Base-by-base conservation (phyloP, 2,329 filamentous ascomycete species). In the Sporothrix mexicana region DNA sequence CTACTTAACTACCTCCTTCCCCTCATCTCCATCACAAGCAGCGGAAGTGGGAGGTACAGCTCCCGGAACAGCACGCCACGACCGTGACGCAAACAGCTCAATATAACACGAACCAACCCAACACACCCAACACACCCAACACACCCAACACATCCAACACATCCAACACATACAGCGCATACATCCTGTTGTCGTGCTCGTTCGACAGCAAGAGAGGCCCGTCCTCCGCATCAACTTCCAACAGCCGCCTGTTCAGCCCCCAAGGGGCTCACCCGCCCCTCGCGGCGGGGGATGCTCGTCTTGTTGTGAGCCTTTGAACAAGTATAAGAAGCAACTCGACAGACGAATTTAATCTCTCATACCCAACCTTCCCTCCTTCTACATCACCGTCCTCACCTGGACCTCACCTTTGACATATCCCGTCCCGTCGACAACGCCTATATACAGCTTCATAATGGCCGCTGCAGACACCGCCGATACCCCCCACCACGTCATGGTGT, bases 231-330 rank as follows among this genome's bases (percentile, higher is more conserved):
- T 41, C 15, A 55, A 53, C 66, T 6, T 17, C 66, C 66, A 69
- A 69, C 66, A 69, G 66, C 69, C 45, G 30, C 53, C 62, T 70
- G 72, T 70, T 49, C 68, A 36, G 20, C 53, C 69, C 62, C 70
- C 64, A 47, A 71, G 62, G 53, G 66, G 25, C 73, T 74, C 68
- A 59, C 73, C 73, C 73, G 71, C 73, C 73, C 73, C 64, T 74
- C 71, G 73, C 41, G 73, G 73, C 71, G 73, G 73, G 71, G 71
- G 69, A 71, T 68, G 70, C 71, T 72, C n/a, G 64, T 57, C 57
- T 64, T 55, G 51, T 72, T 66, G 61, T 66, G 41, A 66, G 13
- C n/a, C 12, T 36, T 66, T 66, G 20, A 66, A 23, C n/a, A 17
- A 66, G 61, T 45, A 66, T 45, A 68, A 53, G 61, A 66, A 66